Base-by-base conservation (phyloP, 2,329 filamentous ascomycete species). In the Drechmeria coniospora region DNA sequence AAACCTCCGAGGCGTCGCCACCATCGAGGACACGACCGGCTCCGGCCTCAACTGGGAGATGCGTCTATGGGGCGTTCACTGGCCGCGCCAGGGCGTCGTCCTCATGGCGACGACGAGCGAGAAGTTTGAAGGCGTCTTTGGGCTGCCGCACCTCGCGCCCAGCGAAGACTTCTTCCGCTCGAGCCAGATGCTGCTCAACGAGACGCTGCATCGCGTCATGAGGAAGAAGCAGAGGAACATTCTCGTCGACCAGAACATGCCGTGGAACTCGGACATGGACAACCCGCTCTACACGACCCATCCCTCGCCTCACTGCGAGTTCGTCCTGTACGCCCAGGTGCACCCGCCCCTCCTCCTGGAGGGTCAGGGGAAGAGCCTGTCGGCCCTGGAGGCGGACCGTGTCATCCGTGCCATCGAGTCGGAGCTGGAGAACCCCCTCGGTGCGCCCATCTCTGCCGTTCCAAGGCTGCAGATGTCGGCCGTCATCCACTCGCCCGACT, bases 101-200 rank as follows among this genome's bases (percentile, higher is more conserved):
- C 58, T 95, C 20, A 58, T 95, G 46, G 81, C 79, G 2, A 94
- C 87, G 1, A 87, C 84, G 26, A 94, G 84, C 50, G 80, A 93
- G 46, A 94, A 92, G 57, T 90, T 90, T 44, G 73, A 78, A n/a
- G 86, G 90, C 23, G 76, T 95, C 31, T 92, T 92, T 49, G 79
- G 76, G 3, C 58, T 95, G 25, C 86, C 90, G 15, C 84, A 95
- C 50, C 65, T 98, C 28, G 63, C 79, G 1, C 66, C 81, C 0
- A 51, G 58, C 13, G 46, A 57, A 4, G 59, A 68, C 26, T 73
- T 65, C 44, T 72, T 71, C 47, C 48, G 56, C 44, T 63, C 67
- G 34, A 63, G 72, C 55, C 50, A 76, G 44, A 57, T 59, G 27
- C 56, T 92, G 11, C 60, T 95, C 20, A 80, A 87, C 42, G 61